phyloP scores from a whole-genome alignment of 2,329 filamentous ascomycete species.

The Phyllosticta capitalensis region DNA sequence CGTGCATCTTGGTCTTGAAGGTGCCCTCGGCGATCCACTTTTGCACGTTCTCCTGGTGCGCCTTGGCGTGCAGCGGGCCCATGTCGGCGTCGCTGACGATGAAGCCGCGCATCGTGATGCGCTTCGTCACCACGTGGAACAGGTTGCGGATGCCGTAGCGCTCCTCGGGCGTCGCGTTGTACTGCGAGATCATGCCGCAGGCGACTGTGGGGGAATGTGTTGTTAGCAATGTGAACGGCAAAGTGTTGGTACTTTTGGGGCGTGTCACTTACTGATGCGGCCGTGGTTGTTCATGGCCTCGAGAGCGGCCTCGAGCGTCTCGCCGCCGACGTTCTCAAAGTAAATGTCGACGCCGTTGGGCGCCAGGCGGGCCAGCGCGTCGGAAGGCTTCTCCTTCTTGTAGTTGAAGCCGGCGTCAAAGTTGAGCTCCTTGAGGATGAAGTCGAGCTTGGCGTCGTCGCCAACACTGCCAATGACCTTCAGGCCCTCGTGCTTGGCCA shows the following conservation, averaged over 20 bases:
- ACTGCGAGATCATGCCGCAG: constrained; percentile 62
- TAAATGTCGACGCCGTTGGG: constrained; percentile 75
- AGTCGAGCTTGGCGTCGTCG: constrained; percentile 69
- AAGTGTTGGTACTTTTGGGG: not conserved
- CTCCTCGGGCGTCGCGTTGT: constrained; percentile 54
- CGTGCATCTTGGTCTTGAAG: constrained; percentile 59
- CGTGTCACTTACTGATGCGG: constrained; percentile 47
- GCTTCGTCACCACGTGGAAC: constrained; percentile 55
- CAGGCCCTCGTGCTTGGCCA: constrained; percentile 73
- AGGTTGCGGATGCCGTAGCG: constrained; percentile 59
- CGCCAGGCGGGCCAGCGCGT: constrained; percentile 60
- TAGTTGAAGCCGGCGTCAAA: constrained; percentile 80
- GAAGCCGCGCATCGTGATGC: constrained; percentile 65
- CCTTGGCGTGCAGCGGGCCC: constrained; percentile 54
- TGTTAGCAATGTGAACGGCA: not conserved
- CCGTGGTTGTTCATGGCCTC: constrained; percentile 55
- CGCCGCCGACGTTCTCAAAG: constrained; percentile 72
- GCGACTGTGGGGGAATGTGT: constrained; percentile 28
- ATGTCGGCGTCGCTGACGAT: constrained; percentile 58
- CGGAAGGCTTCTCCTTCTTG: constrained; percentile 65
- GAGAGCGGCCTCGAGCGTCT: constrained; percentile 61
- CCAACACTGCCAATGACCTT: constrained; percentile 74
- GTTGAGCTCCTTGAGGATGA: constrained; percentile 57
- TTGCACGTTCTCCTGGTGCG: constrained; percentile 67
- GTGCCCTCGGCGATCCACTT: constrained; percentile 68